These are phyloP conservation scores for Malassezia caprae DNA, from an alignment of 1,284 basidiomycete genomes.

Conservation along the genomic window DNA sequence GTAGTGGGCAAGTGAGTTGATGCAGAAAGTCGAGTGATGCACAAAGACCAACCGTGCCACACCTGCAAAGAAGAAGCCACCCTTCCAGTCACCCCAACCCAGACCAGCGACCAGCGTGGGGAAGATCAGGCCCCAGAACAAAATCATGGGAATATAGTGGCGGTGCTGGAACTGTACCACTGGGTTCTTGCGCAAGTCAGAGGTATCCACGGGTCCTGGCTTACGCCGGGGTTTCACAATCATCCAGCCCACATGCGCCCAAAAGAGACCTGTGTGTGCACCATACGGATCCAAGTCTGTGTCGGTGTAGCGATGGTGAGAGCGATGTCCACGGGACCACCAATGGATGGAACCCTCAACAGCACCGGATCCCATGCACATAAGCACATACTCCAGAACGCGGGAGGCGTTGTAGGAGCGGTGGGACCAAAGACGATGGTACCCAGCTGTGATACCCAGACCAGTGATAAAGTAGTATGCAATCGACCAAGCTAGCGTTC, in stretches of 20 bases:
- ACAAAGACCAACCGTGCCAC: conserved; percentile 43
- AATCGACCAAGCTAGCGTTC: conserved; percentile 31
- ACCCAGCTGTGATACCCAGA: conserved; percentile 43
- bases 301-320: conserved; percentile 48
- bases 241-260: conserved; percentile 48
- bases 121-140: conserved; percentile 41
- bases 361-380: conserved; percentile 43
- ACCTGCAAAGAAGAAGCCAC: conserved; percentile 46
- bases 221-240: conserved; percentile 45
- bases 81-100: conserved; percentile 45
- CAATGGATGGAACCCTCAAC: conserved; percentile 46
- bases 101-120: conserved; percentile 46
- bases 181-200: conserved; percentile 40
- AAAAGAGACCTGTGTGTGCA: conserved; percentile 44
- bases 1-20: conserved; percentile 48
- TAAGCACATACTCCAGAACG: conserved; percentile 39
- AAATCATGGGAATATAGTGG: conserved; percentile 44
- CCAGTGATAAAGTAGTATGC: conserved; percentile 46
- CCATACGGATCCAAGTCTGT: conserved; percentile 48
- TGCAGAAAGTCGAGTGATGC: conserved; percentile 48
- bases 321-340: conserved; percentile 47
- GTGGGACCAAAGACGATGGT: conserved; percentile 47
- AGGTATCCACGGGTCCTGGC: conserved; percentile 46
- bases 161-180: conserved; percentile 47
- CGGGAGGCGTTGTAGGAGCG: conserved; percentile 36